Conservation (phyloP, 495 filamentous ascomycete species). For the Cladorrhinum samala region DNA sequence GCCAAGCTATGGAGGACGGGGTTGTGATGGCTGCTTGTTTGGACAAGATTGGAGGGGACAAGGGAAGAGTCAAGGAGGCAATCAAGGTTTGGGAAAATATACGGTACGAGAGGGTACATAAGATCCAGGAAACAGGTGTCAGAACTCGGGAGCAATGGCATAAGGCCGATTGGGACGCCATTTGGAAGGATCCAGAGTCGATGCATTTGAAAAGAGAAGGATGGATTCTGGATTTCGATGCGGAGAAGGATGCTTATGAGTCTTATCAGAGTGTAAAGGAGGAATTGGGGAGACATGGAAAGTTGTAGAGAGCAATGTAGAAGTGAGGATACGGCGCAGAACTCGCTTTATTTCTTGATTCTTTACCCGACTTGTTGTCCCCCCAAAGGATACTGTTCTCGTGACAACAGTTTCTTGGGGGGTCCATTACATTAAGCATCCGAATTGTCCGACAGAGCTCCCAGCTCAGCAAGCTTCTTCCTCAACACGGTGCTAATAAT, state of each 20-base stretch:
- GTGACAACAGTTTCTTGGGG: too few relatives aligned
- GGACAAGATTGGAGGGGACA: conserved; percentile 28
- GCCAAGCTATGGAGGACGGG: conserved; percentile 67
- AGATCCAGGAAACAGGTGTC: conserved; percentile 53
- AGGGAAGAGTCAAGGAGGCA: conserved; percentile 35
- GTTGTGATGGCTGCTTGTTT: conserved; percentile 60
- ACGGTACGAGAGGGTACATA: conserved; percentile 47
- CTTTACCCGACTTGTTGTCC: too few relatives aligned
- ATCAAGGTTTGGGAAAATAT: conserved; percentile 43
- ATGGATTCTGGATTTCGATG: conserved; percentile 58
- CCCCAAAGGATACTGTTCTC: too few relatives aligned
- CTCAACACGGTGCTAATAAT: conserved; percentile 18
- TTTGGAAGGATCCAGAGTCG: conserved; percentile 52
- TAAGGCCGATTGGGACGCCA: conserved; percentile 52
- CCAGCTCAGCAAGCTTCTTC: conserved; percentile 14
- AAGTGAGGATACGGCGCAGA: too few relatives aligned
- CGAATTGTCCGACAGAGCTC: background rate
- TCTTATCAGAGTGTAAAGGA: conserved; percentile 10
- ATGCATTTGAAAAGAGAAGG: conserved; percentile 49
- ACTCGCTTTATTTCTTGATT: too few relatives aligned
- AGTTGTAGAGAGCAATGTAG: too few relatives aligned
- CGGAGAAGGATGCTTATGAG: conserved; percentile 50
- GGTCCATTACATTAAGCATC: background rate
- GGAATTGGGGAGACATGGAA: background rate
- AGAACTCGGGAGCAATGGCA: conserved; percentile 56